Conservation (phyloP, 306 rosid species). For the Neltuma alba region DNA sequence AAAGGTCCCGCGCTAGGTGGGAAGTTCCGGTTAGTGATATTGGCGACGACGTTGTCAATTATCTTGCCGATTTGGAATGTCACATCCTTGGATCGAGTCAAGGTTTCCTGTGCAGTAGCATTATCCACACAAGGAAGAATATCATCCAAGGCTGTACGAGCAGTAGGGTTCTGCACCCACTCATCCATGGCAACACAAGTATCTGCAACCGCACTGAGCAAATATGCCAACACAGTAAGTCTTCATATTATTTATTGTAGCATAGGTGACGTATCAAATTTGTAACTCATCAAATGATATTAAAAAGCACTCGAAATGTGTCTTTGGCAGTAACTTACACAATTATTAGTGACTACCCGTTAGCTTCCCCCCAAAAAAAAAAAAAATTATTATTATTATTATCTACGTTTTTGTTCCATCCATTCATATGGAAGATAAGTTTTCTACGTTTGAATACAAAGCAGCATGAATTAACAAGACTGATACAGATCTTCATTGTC, state of each 20-base stretch:
- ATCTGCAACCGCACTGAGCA: constrained; percentile 76
- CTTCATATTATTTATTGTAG: background rate
- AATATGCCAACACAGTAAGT: constrained; percentile 31
- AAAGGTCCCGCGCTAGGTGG: constrained; percentile 46
- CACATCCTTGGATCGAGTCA: constrained; percentile 60
- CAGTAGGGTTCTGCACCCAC: constrained; percentile 84
- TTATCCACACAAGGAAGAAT: constrained; percentile 90
- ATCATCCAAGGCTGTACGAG: constrained; percentile 86
- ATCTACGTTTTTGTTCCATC: background rate
- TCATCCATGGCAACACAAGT: constrained; percentile 88
- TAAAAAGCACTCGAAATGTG: background rate
- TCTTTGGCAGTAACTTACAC: constrained; percentile 6
- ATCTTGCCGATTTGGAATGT: constrained; percentile 48
- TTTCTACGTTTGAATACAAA: constrained; percentile 2
- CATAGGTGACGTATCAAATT: constrained; percentile 4
- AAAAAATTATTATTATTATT: no score
- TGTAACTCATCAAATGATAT: constrained; percentile 15
- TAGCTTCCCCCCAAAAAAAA: no score
- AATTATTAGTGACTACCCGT: background rate
- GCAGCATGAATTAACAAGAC: background rate
- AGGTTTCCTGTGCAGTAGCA: constrained; percentile 72
- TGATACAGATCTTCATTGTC: background rate
- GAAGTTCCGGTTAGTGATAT: constrained; percentile 47
- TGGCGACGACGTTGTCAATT: constrained; percentile 48
- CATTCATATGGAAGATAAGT: background rate